Conservation (phyloP, 2,329 filamentous ascomycete species). For the Blastomyces gilchristii region DNA sequence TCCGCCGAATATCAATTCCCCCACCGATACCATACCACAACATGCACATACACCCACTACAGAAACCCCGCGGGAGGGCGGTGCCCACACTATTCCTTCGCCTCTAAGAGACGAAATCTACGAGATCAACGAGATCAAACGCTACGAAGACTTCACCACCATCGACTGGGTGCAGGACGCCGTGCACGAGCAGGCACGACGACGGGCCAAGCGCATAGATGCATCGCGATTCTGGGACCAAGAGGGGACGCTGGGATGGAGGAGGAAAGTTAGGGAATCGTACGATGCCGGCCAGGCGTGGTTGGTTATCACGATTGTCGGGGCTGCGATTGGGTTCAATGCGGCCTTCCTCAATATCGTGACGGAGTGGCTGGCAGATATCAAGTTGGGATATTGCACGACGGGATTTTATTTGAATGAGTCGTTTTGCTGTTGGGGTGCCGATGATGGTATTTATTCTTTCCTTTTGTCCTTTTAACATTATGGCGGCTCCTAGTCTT, state of each 20-base stretch:
- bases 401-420: conserved; percentile 97
- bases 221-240: conserved; percentile 62
- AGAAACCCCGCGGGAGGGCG: conserved; percentile 56
- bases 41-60: conserved; percentile 48
- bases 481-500: background rate
- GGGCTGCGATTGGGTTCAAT: conserved; percentile 84
- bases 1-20: conserved; percentile 15
- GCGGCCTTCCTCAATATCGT: conserved; percentile 89
- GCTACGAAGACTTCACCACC: conserved; percentile 98
- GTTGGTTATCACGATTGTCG: conserved; percentile 91
- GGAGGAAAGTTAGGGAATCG: conserved; percentile 67
- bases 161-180: conserved; percentile 98
- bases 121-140: conserved; percentile 90
- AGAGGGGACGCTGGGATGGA: conserved; percentile 62
- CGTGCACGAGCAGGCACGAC: conserved; percentile 73
- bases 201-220: conserved; percentile 63
- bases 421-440: conserved; percentile 95
- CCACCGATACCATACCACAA: conserved; percentile 42
- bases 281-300: conserved; percentile 96
- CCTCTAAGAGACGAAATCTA: conserved; percentile 67
- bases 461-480: background rate
- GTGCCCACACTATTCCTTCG: conserved; percentile 37
- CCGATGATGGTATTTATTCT: conserved; percentile 57
- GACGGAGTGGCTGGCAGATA: conserved; percentile 92
- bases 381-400: conserved; percentile 91